Conservation (phyloP, 2,329 filamentous ascomycete genomes). For the Fusarium secorum region DNA sequence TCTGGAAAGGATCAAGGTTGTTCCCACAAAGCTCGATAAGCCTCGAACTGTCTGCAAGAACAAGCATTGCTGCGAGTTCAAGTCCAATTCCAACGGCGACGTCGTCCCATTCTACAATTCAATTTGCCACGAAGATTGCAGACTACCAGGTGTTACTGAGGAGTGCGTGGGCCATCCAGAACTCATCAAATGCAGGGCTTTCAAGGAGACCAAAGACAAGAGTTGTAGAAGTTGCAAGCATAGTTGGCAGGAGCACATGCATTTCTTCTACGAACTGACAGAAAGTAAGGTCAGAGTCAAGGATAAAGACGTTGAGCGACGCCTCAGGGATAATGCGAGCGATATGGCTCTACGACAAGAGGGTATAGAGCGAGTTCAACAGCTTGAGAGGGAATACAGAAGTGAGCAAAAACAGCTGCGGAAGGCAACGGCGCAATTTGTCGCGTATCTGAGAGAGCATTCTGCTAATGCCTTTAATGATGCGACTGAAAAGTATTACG, state of each 20-base stretch:
- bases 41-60: constrained; percentile 27
- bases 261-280: constrained; percentile 11
- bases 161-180: not conserved
- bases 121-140: constrained; percentile 21
- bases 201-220: not conserved
- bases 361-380: not conserved
- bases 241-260: constrained; percentile 21
- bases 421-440: constrained; percentile 6
- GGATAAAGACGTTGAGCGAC: constrained; percentile 6
- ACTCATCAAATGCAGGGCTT: not conserved
- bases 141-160: constrained; percentile 1
- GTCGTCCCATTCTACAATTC: constrained; percentile 17
- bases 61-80: constrained; percentile 13
- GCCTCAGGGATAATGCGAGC: not conserved
- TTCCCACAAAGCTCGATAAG: not conserved
- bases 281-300: not conserved
- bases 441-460: constrained; percentile 4
- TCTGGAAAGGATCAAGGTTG: not conserved
- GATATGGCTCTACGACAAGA: constrained; percentile 5
- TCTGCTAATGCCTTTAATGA: constrained; percentile 11
- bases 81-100: not conserved
- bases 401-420: not conserved
- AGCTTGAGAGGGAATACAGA: not conserved
- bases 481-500: constrained; percentile 7
- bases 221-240: constrained; percentile 2